phyloP scores from a whole-genome alignment of 495 filamentous ascomycete genomes.

The Annulohypoxylon maeteangense region DNA sequence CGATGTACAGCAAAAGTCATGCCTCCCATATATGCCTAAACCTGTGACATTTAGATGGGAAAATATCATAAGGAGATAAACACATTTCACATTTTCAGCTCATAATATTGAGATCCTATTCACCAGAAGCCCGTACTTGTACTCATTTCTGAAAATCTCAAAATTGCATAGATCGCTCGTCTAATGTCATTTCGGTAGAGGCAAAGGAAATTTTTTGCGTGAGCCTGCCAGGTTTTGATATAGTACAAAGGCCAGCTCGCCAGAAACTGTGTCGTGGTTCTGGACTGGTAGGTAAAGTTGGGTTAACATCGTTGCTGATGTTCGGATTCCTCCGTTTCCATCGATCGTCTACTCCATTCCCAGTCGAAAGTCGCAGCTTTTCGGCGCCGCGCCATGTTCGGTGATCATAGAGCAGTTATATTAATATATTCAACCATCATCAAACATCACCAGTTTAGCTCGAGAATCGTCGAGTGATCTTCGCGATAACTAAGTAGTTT shows the following conservation, averaged over 20 bases:
- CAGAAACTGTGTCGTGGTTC: slow-evolving; percentile 14
- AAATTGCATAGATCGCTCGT: slow-evolving; percentile 17
- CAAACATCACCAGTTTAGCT: slow-evolving; percentile 54
- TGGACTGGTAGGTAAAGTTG: slow-evolving; percentile 15
- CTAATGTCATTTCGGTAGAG: slow-evolving; percentile 26
- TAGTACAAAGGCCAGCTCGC: slow-evolving; percentile 33
- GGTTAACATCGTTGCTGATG: slow-evolving; percentile 26
- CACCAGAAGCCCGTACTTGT: too few relatives aligned
- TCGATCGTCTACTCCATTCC: slow-evolving; percentile 10
- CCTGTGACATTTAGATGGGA: too few relatives aligned
- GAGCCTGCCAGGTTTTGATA: slow-evolving; percentile 38
- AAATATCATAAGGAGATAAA: too few relatives aligned
- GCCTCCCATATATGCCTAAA: too few relatives aligned
- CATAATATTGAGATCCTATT: too few relatives aligned
- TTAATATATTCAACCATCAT: slow-evolving; percentile 11
- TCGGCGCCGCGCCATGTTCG: slow-evolving; percentile 40
- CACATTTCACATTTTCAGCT: too few relatives aligned
- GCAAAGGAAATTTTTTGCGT: slow-evolving; percentile 30
- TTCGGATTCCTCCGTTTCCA: slow-evolving; percentile 3
- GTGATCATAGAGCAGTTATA: slow-evolving; percentile 9
- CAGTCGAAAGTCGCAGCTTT: slow-evolving; percentile 29
- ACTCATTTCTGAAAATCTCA: not conserved
- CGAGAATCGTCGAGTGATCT: slow-evolving; percentile 92
- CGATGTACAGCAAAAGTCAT: too few relatives aligned
- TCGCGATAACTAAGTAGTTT: slow-evolving; percentile 82